A percentile compares a stretch with the other conserved stretches of the same genome.
phyloP scores from a whole-genome alignment of 2,329 filamentous ascomycete species.

The Bipolaris cookei region DNA sequence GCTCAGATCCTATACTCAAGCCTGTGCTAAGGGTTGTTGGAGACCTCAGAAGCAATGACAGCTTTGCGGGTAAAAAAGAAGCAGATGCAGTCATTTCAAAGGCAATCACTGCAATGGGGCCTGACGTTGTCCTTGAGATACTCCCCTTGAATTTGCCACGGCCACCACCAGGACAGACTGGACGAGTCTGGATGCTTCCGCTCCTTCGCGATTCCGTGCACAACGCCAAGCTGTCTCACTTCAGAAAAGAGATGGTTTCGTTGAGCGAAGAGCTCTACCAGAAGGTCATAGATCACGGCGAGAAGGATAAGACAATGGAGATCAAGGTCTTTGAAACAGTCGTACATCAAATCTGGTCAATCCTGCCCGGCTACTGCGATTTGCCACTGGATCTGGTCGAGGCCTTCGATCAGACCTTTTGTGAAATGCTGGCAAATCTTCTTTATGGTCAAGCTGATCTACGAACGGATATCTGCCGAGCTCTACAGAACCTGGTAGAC shows the following conservation, averaged over 20 bases:
- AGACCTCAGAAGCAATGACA: slow-evolving; percentile 83
- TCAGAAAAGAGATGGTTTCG: slow-evolving; percentile 83
- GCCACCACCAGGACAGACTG: slow-evolving; percentile 76
- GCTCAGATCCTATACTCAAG: slow-evolving; percentile 76
- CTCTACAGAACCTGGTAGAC: slow-evolving; percentile 84
- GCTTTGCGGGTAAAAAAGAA: slow-evolving; percentile 92
- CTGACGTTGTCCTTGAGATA: slow-evolving; percentile 79
- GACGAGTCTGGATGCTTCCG: slow-evolving; percentile 92
- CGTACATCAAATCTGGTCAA: slow-evolving; percentile 93
- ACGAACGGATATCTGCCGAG: slow-evolving; percentile 84
- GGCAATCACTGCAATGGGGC: slow-evolving; percentile 88
- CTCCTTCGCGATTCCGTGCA: slow-evolving; percentile 87
- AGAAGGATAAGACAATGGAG: slow-evolving; percentile 88
- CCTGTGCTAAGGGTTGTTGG: slow-evolving; percentile 80
- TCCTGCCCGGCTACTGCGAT: slow-evolving; percentile 93
- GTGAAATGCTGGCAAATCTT: slow-evolving; percentile 87
- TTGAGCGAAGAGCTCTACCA: slow-evolving; percentile 91
- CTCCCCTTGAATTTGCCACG: slow-evolving; percentile 85
- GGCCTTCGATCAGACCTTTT: slow-evolving; percentile 85
- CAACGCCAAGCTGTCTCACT: slow-evolving; percentile 86
- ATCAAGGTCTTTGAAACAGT: slow-evolving; percentile 97
- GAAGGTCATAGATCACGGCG: slow-evolving; percentile 80
- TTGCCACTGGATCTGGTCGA: slow-evolving; percentile 74
- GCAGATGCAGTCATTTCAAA: slow-evolving; percentile 89
- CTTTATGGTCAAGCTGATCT: slow-evolving; percentile 91